These are phyloP conservation scores for Trichoderma guizhouense DNA, from an alignment of 2,329 filamentous ascomycete genomes.

Conservation along the genomic window DNA sequence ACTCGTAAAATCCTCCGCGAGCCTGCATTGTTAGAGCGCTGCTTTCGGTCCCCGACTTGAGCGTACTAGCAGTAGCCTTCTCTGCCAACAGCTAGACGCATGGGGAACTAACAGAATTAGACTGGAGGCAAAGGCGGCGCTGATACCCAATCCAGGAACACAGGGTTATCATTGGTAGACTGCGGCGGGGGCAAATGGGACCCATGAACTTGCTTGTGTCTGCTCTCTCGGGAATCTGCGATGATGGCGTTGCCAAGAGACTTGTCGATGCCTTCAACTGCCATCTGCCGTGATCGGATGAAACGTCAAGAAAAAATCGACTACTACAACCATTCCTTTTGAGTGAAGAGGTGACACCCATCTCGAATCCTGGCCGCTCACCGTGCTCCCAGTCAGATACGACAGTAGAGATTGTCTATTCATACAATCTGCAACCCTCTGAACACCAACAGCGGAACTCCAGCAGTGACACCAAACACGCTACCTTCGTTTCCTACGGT, in stretches of 20 bases:
- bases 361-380: neutral
- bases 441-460: neutral
- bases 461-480: neutral
- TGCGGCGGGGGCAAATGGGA: neutral
- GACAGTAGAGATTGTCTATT: neutral
- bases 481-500: neutral
- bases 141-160: slow-evolving; percentile 13
- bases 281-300: slow-evolving; percentile 10
- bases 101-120: neutral
- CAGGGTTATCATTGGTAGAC: neutral
- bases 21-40: neutral
- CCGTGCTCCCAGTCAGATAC: neutral
- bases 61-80: neutral
- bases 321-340: neutral
- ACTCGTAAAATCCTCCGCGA: neutral
- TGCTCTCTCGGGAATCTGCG: slow-evolving; percentile 3
- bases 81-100: neutral
- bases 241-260: slow-evolving; percentile 13
- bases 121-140: neutral
- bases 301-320: neutral
- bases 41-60: neutral
- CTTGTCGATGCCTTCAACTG: slow-evolving; percentile 8
- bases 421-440: neutral
- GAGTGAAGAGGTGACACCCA: neutral
- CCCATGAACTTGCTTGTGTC: neutral